phyloP scores from a whole-genome alignment of 192 early-diverging fungal genomes.

The Backusella circina region DNA sequence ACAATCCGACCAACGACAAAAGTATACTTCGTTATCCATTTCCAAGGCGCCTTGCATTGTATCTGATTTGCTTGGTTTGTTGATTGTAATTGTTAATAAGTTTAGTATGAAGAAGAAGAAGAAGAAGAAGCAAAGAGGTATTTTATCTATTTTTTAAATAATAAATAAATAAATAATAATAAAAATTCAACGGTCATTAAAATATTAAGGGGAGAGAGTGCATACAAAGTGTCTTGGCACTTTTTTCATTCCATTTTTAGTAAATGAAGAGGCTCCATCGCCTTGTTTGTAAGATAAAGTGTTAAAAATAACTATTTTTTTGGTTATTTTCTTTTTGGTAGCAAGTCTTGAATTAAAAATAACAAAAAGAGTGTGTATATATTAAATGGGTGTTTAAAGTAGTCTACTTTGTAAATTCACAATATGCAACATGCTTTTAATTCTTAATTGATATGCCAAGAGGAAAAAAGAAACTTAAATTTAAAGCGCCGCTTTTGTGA shows the following conservation, averaged over 20 bases:
- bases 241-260: slow-evolving; percentile 3
- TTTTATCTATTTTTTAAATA: background rate
- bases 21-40: slow-evolving; percentile 3
- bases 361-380: background rate
- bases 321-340: background rate
- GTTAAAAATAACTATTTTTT: background rate
- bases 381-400: background rate
- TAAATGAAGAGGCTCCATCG: background rate
- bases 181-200: background rate
- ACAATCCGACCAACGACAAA: slow-evolving; percentile 49
- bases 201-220: slow-evolving; percentile 2
- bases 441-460: slow-evolving; percentile 6
- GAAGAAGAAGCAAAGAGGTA: background rate
- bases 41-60: slow-evolving; percentile 9
- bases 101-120: background rate
- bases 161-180: background rate
- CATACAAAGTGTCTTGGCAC: slow-evolving; percentile 6
- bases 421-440: slow-evolving; percentile 1
- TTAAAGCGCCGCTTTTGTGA: background rate
- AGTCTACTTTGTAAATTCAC: background rate
- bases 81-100: background rate
- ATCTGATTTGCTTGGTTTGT: background rate
- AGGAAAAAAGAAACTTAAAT: background rate
- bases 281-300: background rate
- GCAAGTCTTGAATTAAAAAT: background rate